Base-by-base conservation (phyloP, 495 filamentous ascomycete genomes). In the Trichodelitschia bisporula region DNA sequence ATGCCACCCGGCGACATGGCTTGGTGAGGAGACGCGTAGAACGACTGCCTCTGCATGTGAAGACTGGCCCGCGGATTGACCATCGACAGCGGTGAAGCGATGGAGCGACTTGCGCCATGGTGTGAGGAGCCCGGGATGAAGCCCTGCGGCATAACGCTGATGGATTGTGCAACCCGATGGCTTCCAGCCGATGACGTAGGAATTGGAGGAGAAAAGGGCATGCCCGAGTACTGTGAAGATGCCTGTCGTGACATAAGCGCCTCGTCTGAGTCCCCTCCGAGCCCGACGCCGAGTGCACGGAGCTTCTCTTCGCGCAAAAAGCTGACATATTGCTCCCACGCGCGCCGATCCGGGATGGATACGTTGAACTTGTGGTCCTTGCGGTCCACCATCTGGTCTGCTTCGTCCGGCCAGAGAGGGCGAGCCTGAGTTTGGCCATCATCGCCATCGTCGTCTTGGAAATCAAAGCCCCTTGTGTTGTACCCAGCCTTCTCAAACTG, bases 281-380 rank as follows among this genome's bases (percentile, higher is more conserved):
- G 58, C 12, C 62, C 74, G 2, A 93, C 86, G 26, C 86, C 86
- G 27, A 97, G 60, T 29, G 82, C 79, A 19, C 77, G 69, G 24
- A 97, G 58, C 52, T 90, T 97, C 36, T 82, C 75, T 50, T 97
- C 86, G 42, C 71, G 69, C 31, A 93, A 48, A 30, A 64, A 61
- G 28, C 72, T 58, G 18, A 84, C 75, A 51, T 95, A 92, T 11
- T 61, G 53, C 43, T 78, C 70, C 84, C 86, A 93, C 17, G 72
- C 75, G 51, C 51, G 44, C 25, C 60, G 58, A 47, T 91, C 71
- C 0, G 89, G 86, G 41, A 97, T 69, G 21, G 58, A 60, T 30
- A 93, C 70, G 30, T 53, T 54, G 40, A 61, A 70, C 11, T 51
- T 41, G 6, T 9, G 9, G 28, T 58, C 48, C 27, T 57, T 50